Percentiles rank a stretch among this genome's conserved stretches.
Evolutionary conservation across 306 rosid species (phyloP).

Genomic region (Inga leiocalycina): DNA sequence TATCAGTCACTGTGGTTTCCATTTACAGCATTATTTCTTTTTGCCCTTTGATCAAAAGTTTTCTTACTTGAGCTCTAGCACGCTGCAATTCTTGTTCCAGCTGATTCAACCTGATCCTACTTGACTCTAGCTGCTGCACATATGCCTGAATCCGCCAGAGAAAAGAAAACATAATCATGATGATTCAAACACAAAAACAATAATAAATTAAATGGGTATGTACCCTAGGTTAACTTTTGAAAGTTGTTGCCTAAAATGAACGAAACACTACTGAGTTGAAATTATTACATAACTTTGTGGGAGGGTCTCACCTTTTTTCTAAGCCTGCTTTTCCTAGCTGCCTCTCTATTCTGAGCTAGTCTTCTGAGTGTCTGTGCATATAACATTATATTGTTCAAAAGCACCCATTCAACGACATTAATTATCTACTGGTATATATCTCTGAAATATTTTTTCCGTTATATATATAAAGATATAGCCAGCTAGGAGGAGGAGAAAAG

Average conservation of each 20-base stretch:
- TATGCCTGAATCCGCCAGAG: conserved; percentile 61
- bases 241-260: conserved; percentile 34
- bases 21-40: conserved; percentile 19
- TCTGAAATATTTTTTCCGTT: neutral
- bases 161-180: neutral
- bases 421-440: neutral
- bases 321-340: conserved; percentile 99
- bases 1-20: conserved; percentile 14
- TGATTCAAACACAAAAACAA: neutral
- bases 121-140: conserved; percentile 91
- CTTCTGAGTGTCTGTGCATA: conserved; percentile 83
- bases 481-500: neutral
- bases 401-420: neutral
- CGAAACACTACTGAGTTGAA: conserved; percentile 13
- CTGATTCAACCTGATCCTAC: conserved; percentile 92
- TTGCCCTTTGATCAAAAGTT: neutral
- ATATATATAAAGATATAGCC: neutral
- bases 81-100: conserved; percentile 93
- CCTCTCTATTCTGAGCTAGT: conserved; percentile 99
- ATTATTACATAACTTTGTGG: neutral
- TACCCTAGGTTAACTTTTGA: neutral
- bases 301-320: conserved; percentile 73
- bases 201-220: neutral
- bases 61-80: conserved; percentile 77
- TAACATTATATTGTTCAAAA: neutral